Conservation (phyloP, 1,139 yeast genomes). For the Kodamaea arcana region DNA sequence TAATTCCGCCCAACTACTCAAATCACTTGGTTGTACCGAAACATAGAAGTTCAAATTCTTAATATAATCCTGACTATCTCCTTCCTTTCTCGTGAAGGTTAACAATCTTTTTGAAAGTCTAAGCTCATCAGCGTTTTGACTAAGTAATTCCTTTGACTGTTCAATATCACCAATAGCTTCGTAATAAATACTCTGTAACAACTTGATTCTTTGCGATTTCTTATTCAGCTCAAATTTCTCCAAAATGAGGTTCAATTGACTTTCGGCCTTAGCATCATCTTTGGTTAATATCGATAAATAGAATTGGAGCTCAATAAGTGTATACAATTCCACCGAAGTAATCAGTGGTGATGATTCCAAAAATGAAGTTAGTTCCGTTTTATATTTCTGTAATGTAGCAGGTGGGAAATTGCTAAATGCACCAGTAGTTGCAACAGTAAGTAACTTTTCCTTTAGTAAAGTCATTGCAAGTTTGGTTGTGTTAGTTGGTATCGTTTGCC, state of each 20-base stretch:
- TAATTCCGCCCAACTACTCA: slow-evolving; percentile 73
- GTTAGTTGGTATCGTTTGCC: neutral
- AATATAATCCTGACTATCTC: slow-evolving; percentile 32
- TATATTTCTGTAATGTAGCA: slow-evolving; percentile 15
- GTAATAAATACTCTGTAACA: slow-evolving; percentile 53
- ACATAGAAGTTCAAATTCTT: slow-evolving; percentile 46
- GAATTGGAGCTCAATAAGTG: slow-evolving; percentile 68
- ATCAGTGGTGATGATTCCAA: slow-evolving; percentile 27
- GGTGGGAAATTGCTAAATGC: slow-evolving; percentile 16
- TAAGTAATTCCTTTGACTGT: slow-evolving; percentile 34
- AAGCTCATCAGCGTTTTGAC: slow-evolving; percentile 33
- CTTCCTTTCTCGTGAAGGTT: slow-evolving; percentile 26
- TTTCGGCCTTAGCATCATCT: slow-evolving; percentile 68
- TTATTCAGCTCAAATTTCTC: slow-evolving; percentile 58
- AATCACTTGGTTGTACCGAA: slow-evolving; percentile 65
- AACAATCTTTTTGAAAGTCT: slow-evolving; percentile 31
- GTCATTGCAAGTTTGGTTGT: no score
- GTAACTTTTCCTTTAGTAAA: slow-evolving; percentile 12
- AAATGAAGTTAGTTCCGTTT: slow-evolving; percentile 21
- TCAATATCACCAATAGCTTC: slow-evolving; percentile 49
- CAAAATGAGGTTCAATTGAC: slow-evolving; percentile 54
- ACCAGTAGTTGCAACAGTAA: slow-evolving; percentile 17
- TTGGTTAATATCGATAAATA: slow-evolving; percentile 60
- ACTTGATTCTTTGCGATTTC: slow-evolving; percentile 51
- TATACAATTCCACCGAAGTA: slow-evolving; percentile 49